phyloP scores from a whole-genome alignment of 2,329 filamentous ascomycete species.

The Knoxdaviesia proteae region DNA sequence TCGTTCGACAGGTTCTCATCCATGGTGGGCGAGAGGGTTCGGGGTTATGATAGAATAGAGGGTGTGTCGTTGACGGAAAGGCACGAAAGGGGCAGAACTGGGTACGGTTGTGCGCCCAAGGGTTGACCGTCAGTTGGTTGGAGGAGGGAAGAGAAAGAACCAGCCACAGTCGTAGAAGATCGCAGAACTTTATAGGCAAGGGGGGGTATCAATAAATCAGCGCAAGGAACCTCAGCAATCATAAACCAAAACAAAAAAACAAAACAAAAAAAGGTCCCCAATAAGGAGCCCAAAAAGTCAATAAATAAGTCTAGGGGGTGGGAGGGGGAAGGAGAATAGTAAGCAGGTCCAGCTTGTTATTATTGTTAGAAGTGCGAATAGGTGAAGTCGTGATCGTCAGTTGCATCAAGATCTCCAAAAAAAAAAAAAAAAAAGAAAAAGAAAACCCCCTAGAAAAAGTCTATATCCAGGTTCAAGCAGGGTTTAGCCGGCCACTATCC shows the following conservation, averaged over 20 bases:
- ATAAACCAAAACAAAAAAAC: neutral
- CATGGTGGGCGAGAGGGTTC: slow-evolving; percentile 10
- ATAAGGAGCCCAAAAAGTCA: neutral
- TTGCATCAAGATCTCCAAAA: neutral
- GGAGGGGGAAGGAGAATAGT: neutral
- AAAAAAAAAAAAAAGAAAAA: slow-evolving; percentile 4
- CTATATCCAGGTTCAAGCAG: neutral
- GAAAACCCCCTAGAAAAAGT: slow-evolving; percentile 3
- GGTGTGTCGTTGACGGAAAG: neutral
- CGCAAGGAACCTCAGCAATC: too few species aligned
- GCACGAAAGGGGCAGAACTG: neutral
- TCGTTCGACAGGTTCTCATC: slow-evolving; percentile 17
- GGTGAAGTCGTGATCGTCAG: neutral
- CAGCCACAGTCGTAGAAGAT: too few species aligned
- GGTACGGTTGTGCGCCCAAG: too few species aligned
- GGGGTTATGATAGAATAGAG: neutral
- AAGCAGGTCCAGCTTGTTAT: neutral
- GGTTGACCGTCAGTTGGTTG: too few species aligned
- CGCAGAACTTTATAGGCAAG: too few species aligned
- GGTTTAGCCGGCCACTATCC: neutral
- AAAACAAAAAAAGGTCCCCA: neutral
- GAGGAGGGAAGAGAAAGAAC: too few species aligned
- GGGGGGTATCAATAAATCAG: too few species aligned
- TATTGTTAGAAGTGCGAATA: neutral
- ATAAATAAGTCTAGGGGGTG: too few species aligned